These are phyloP conservation scores for Tirmania nivea DNA, from an alignment of 495 filamentous ascomycete species.

Conservation along the genomic window DNA sequence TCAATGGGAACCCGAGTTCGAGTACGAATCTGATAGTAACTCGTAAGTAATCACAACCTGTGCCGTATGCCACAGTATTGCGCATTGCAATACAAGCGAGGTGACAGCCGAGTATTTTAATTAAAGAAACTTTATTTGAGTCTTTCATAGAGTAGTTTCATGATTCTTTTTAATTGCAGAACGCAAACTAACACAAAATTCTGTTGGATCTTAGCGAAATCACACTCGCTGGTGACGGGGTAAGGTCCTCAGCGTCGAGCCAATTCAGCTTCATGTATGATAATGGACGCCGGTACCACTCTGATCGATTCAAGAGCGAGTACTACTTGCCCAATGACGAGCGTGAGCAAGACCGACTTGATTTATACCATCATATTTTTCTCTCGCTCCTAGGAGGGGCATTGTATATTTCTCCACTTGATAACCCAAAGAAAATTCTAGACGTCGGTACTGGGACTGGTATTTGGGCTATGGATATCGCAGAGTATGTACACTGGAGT, in stretches of 20 bases:
- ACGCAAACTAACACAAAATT: no score
- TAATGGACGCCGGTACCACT: background rate
- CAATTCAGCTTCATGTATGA: constrained; percentile 18
- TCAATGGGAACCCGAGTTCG: no score
- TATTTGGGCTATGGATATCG: constrained; percentile 8
- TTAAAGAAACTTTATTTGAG: no score
- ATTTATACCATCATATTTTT: constrained; percentile 5
- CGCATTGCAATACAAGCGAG: no score
- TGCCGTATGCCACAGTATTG: no score
- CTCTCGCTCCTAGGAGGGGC: constrained; percentile 20
- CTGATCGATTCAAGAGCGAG: background rate
- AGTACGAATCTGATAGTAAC: no score
- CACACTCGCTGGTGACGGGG: no score
- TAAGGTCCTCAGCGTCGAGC: constrained; percentile 21
- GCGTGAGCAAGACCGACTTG: constrained; percentile 2
- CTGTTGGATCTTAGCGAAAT: no score
- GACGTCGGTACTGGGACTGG: constrained; percentile 37
- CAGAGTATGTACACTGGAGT: background rate
- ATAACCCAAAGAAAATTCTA: constrained; percentile 24
- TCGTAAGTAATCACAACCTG: no score
- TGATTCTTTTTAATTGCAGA: no score
- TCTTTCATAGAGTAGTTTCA: no score
- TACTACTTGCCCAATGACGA: constrained; percentile 1
- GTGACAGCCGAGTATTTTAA: no score
- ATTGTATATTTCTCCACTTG: constrained; percentile 24